Conservation (phyloP, 2,329 filamentous ascomycete species). For the Arthroderma sp. region DNA sequence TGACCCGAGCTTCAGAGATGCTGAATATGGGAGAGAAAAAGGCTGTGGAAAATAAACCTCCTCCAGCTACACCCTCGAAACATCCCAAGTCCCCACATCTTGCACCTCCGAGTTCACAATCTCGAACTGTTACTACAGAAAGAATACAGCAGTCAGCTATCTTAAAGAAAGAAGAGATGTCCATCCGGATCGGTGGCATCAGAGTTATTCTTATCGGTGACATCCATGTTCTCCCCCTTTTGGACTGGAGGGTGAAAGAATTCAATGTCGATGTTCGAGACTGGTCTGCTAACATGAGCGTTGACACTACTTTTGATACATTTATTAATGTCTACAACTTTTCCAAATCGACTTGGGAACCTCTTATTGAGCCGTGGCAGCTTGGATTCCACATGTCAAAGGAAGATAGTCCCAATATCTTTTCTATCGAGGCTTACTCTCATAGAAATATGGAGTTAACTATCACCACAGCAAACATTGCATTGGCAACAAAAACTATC, state of each 20-base stretch:
- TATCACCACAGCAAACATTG: slow-evolving; percentile 84
- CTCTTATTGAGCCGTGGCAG: slow-evolving; percentile 89
- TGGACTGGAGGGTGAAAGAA: slow-evolving; percentile 85
- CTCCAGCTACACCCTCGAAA: background rate
- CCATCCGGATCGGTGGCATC: slow-evolving; percentile 74
- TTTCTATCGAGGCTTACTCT: slow-evolving; percentile 76
- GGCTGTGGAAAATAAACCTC: slow-evolving; percentile 26
- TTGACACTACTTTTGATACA: slow-evolving; percentile 79
- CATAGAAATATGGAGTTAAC: slow-evolving; percentile 86
- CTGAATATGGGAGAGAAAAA: slow-evolving; percentile 43
- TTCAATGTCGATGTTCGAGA: slow-evolving; percentile 76
- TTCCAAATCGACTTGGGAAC: slow-evolving; percentile 97
- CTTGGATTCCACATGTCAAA: slow-evolving; percentile 81
- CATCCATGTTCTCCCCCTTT: slow-evolving; percentile 82
- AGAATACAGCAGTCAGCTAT: slow-evolving; percentile 35
- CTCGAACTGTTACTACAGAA: background rate
- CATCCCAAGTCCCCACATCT: background rate
- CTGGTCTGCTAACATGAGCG: slow-evolving; percentile 79
- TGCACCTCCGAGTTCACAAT: slow-evolving; percentile 1
- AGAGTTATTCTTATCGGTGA: slow-evolving; percentile 91
- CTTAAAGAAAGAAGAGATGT: slow-evolving; percentile 63
- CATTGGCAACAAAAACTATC: slow-evolving; percentile 81
- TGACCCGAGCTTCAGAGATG: slow-evolving; percentile 79
- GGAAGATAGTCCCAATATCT: slow-evolving; percentile 57
- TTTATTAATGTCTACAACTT: slow-evolving; percentile 98